Base-by-base conservation (phyloP, 2,329 filamentous ascomycete species). In the Tolypocladium tundrense region DNA sequence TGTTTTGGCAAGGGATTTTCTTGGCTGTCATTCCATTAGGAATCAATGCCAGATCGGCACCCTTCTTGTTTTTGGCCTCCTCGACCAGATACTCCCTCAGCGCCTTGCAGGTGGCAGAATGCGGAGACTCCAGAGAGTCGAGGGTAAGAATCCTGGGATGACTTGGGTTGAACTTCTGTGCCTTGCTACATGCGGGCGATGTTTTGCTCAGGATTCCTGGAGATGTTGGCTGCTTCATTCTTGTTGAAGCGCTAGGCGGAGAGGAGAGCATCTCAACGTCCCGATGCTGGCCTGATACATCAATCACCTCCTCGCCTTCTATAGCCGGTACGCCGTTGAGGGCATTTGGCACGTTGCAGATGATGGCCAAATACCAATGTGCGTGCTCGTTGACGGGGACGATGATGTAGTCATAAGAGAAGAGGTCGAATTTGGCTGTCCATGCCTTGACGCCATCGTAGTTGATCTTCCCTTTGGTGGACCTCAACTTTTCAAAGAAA, bases 321-420 rank as follows among this genome's bases (percentile, higher is more conserved):
- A 63, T 58, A 6, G 62, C 51, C 24, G 63, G 56, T 3, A 61
- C 48, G 27, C 55, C 61, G 2, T 41, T 52, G 53, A 84, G 67
- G 27, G 94, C 77, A 55, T 80, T 85, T 4, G 84, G 82, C 2
- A 93, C 80, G 66, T 99, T 96, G 80, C 91, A 96, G 56, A 99
- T 93, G 58, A 99, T 93, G 16, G 91, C 91, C 63, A 97, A 77
- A 72, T 94, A 97, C 94, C 95, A 99, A 71, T 99, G 94, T 1
- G 79, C 75, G 63, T 84, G 78, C 68, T 97, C 89, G 65, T 96
- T 95, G 69, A 99, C 90, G 0, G 94, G 94, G 8, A 99, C 88
- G 13, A 97, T 80, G 59, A 97, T 86, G 69, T 92, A 97, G 68
- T 96, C 90, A 65, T 90, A 91, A 7, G 79, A 81, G 66, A 97